Percentiles rank a stretch among this genome's conserved stretches.
Evolutionary conservation across 768 basidiomycete species (phyloP).

Genomic region (Kwoniella heveanensis): DNA sequence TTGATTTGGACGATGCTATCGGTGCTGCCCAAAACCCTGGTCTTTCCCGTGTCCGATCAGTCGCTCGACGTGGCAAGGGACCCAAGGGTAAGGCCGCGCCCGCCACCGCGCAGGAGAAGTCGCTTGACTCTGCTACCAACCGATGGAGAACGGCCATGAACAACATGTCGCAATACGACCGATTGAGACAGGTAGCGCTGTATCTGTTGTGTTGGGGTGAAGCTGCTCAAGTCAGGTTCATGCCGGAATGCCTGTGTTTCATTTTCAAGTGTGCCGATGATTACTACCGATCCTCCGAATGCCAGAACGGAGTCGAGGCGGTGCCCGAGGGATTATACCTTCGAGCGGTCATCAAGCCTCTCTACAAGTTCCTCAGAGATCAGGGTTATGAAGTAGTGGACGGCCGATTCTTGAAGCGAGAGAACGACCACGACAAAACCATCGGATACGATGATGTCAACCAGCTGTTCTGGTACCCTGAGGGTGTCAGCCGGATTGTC

Average conservation of each 20-base stretch:
- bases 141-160: slow-evolving; percentile 98
- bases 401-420: slow-evolving; percentile 88
- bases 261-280: slow-evolving; percentile 99
- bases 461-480: slow-evolving; percentile 99
- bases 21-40: slow-evolving; percentile 91
- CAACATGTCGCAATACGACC: slow-evolving; percentile 97
- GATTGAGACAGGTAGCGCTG: slow-evolving; percentile 91
- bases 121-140: slow-evolving; percentile 80
- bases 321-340: slow-evolving; percentile 96
- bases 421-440: slow-evolving; percentile 88
- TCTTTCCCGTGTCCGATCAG: slow-evolving; percentile 76
- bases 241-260: slow-evolving; percentile 96
- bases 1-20: slow-evolving; percentile 96
- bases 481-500: slow-evolving; percentile 90
- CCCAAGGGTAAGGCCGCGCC: slow-evolving; percentile 51
- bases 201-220: slow-evolving; percentile 98
- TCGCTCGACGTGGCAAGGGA: slow-evolving; percentile 66
- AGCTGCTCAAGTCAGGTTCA: slow-evolving; percentile 93
- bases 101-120: slow-evolving; percentile 68
- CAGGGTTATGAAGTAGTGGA: slow-evolving; percentile 97
- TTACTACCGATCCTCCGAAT: slow-evolving; percentile 98
- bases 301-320: slow-evolving; percentile 85
- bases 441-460: slow-evolving; percentile 99
- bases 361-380: slow-evolving; percentile 95
- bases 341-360: slow-evolving; percentile 81